Conservation (phyloP, 2,329 filamentous ascomycete species). For the Metarhizium anisopliae region DNA sequence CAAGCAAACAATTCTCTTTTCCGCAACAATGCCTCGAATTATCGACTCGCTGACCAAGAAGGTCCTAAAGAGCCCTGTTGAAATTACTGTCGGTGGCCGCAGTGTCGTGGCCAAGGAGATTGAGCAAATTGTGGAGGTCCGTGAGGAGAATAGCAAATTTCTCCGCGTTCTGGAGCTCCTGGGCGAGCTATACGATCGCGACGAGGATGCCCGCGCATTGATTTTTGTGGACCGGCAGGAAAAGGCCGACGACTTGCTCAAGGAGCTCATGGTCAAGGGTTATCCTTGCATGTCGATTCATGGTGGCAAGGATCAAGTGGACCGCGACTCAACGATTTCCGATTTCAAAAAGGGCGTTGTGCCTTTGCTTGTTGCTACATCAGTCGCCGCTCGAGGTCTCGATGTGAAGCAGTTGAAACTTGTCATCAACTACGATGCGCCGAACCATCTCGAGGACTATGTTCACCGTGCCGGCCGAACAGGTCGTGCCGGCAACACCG, state of each 20-base stretch:
- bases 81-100: constrained; percentile 85
- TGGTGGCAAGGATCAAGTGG: constrained; percentile 86
- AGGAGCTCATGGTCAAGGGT: constrained; percentile 71
- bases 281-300: constrained; percentile 92
- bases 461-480: constrained; percentile 92
- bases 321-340: constrained; percentile 82
- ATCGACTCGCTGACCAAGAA: constrained; percentile 90
- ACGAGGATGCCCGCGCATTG: constrained; percentile 82
- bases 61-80: constrained; percentile 72
- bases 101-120: constrained; percentile 87
- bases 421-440: constrained; percentile 91
- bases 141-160: constrained; percentile 77
- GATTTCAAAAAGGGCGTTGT: constrained; percentile 91
- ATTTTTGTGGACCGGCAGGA: constrained; percentile 93
- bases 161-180: constrained; percentile 75
- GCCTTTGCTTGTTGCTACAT: constrained; percentile 87
- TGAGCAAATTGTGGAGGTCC: constrained; percentile 83
- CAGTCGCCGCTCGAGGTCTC: constrained; percentile 86
- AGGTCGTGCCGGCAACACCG: constrained; percentile 86
- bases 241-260: constrained; percentile 71
- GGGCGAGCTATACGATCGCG: constrained; percentile 74
- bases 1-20: constrained; percentile 90
- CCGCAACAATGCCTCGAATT: constrained; percentile 88
- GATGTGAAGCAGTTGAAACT: constrained; percentile 95
- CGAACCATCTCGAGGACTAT: constrained; percentile 93